Evolutionary conservation across 495 filamentous ascomycete species (phyloP).

Genomic region (Penicillium canescens): DNA sequence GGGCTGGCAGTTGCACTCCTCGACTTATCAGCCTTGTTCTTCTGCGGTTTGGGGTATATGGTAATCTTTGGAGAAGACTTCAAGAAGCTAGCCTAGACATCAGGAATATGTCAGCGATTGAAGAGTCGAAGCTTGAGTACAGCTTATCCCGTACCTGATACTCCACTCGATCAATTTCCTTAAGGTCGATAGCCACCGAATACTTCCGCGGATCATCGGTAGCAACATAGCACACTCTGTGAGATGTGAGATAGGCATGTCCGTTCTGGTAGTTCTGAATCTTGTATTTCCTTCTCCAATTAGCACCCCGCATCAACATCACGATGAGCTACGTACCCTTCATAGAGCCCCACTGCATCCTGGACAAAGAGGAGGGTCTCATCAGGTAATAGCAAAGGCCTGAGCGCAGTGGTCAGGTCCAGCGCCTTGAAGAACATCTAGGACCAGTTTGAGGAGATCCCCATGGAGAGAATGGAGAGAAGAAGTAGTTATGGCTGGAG

Average conservation of each 20-base stretch:
- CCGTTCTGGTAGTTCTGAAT: slow-evolving; percentile 93
- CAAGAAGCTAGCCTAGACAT: slow-evolving; percentile 77
- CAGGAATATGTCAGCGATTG: slow-evolving; percentile 2
- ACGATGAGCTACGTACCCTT: slow-evolving; percentile 68
- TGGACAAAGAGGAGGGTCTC: slow-evolving; percentile 92
- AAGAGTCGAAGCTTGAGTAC: background rate
- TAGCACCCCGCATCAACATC: slow-evolving; percentile 6
- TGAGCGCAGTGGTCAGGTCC: slow-evolving; percentile 91
- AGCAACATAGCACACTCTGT: slow-evolving; percentile 93
- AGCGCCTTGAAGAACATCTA: slow-evolving; percentile 95
- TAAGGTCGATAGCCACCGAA: slow-evolving; percentile 83
- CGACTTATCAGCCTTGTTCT: slow-evolving; percentile 42
- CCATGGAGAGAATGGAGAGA: background rate
- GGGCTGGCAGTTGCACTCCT: slow-evolving; percentile 36
- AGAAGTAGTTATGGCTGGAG: background rate
- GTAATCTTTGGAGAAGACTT: slow-evolving; percentile 96
- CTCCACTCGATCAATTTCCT: slow-evolving; percentile 87
- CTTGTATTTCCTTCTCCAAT: slow-evolving; percentile 76
- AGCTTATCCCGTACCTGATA: slow-evolving; percentile 66
- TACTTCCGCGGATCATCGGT: slow-evolving; percentile 82
- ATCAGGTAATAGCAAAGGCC: slow-evolving; percentile 86
- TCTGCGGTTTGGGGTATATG: slow-evolving; percentile 74
- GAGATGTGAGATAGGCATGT: slow-evolving; percentile 92
- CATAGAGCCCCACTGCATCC: slow-evolving; percentile 94
- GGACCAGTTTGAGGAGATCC: slow-evolving; percentile 27